Evolutionary conservation across 75 land plant species (phyloP).

Genomic region (Isoetes taiwanensis): DNA sequence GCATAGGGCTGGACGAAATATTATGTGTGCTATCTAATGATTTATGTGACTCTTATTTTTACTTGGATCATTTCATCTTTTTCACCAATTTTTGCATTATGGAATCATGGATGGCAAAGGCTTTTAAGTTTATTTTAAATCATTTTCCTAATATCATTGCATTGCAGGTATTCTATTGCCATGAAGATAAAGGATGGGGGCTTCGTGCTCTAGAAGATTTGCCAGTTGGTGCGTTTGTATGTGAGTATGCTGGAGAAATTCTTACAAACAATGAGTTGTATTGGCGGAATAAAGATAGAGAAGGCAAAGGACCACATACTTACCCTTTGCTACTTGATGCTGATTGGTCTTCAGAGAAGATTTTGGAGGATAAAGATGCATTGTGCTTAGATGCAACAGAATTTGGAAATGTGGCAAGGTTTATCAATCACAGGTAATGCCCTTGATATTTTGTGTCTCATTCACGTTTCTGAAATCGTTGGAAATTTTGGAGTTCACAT

Average conservation of each 20-base stretch:
- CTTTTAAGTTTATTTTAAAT: no score
- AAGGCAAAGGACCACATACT: background rate
- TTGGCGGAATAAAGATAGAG: background rate
- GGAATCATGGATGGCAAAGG: no score
- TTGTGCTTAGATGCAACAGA: background rate
- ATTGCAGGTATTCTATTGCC: background rate
- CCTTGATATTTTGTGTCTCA: conserved; percentile 55
- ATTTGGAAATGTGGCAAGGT: conserved; percentile 3
- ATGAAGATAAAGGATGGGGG: background rate
- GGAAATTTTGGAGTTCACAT: background rate
- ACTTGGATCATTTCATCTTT: background rate
- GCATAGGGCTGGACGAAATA: no score
- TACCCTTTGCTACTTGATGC: background rate
- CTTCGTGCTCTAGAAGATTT: background rate
- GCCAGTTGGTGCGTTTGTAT: background rate
- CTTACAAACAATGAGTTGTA: background rate
- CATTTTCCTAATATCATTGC: no score
- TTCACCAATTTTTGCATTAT: no score
- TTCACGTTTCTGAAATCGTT: background rate
- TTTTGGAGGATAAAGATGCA: background rate
- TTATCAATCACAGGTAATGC: conserved; percentile 10
- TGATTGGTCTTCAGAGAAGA: background rate
- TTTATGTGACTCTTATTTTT: background rate
- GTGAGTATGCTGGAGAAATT: background rate
- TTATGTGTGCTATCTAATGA: background rate